phyloP scores from a whole-genome alignment of 768 basidiomycete genomes.

The Russula sp. region DNA sequence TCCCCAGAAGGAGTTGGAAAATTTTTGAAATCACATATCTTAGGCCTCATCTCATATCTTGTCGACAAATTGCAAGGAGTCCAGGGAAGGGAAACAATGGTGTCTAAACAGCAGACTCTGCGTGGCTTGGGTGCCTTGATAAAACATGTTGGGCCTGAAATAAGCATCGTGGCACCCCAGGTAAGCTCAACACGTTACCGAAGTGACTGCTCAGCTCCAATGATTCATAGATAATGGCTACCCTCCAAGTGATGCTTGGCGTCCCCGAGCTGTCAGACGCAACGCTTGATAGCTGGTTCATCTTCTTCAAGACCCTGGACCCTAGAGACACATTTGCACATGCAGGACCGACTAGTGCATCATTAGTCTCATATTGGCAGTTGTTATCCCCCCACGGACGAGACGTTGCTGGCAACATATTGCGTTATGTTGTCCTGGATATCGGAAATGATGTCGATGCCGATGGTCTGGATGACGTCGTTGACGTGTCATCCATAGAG shows the following conservation, averaged over 20 bases:
- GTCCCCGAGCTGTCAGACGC: slow-evolving; percentile 70
- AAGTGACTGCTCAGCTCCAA: slow-evolving; percentile 13
- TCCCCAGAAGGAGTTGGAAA: slow-evolving; percentile 39
- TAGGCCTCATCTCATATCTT: slow-evolving; percentile 79
- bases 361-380: slow-evolving; percentile 74
- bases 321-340: slow-evolving; percentile 73
- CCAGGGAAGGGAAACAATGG: slow-evolving; percentile 64
- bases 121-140: slow-evolving; percentile 73
- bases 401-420: slow-evolving; percentile 47
- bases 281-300: slow-evolving; percentile 73
- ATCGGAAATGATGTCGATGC: slow-evolving; percentile 46
- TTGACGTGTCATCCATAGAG: slow-evolving; percentile 66
- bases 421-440: slow-evolving; percentile 66
- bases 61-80: slow-evolving; percentile 85
- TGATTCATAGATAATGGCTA: slow-evolving; percentile 79
- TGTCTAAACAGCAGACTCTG: slow-evolving; percentile 70
- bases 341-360: slow-evolving; percentile 82
- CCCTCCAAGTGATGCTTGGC: slow-evolving; percentile 82
- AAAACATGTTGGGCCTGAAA: slow-evolving; percentile 59
- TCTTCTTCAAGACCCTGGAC: slow-evolving; percentile 63
- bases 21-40: slow-evolving; percentile 70
- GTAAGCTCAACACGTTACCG: slow-evolving; percentile 35
- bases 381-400: slow-evolving; percentile 49
- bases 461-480: slow-evolving; percentile 66
- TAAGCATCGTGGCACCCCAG: slow-evolving; percentile 81